Conservation (phyloP, 306 rosid genomes). For the Vicia faba region DNA sequence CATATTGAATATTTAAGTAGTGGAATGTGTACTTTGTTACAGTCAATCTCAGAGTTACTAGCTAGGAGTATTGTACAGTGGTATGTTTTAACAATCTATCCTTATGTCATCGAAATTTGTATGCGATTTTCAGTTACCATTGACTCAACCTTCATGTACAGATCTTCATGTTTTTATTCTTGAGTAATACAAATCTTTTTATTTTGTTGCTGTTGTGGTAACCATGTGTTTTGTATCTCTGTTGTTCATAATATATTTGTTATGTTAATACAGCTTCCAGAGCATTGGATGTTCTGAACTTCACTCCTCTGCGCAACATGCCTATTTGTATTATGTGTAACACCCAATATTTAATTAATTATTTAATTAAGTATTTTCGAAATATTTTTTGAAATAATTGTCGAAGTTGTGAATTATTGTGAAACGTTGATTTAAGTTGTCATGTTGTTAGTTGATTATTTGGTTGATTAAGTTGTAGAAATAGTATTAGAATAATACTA, state of each 20-base stretch:
- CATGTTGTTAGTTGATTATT: too few relatives aligned
- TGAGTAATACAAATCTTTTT: not conserved
- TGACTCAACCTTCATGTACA: not conserved
- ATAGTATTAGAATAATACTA: too few relatives aligned
- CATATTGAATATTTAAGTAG: too few relatives aligned
- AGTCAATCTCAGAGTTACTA: too few relatives aligned
- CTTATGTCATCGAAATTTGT: constrained; percentile 7
- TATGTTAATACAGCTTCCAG: constrained; percentile 71
- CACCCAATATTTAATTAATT: too few relatives aligned
- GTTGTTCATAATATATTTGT: constrained; percentile 13
- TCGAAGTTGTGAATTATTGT: too few relatives aligned
- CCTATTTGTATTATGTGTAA: constrained; percentile 87
- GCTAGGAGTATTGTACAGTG: not conserved
- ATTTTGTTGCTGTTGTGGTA: constrained; percentile 1
- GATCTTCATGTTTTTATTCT: not conserved
- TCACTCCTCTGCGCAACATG: constrained; percentile 71
- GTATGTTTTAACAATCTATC: not conserved
- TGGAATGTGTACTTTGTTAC: too few relatives aligned
- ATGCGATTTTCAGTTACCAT: not conserved
- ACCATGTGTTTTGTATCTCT: not conserved
- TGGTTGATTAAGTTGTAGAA: too few relatives aligned
- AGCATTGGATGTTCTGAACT: constrained; percentile 85
- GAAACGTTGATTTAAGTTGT: too few relatives aligned
- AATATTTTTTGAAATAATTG: too few relatives aligned
- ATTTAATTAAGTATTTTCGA: too few relatives aligned